Conservation (phyloP, 2,329 filamentous ascomycete genomes). For the Claviceps quebecensis region DNA sequence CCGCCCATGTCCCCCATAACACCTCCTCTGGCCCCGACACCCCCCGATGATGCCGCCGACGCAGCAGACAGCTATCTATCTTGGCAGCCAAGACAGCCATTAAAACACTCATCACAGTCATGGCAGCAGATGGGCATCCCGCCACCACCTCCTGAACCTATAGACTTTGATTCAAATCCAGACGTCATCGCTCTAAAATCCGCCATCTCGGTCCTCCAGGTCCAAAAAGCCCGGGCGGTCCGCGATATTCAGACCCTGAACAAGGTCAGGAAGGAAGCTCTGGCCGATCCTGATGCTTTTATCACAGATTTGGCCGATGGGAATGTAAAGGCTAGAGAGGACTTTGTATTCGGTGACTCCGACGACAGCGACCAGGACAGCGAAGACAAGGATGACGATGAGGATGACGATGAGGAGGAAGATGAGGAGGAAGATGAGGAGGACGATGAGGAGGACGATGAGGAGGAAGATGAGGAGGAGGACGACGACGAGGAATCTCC, state of each 20-base stretch:
- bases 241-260: constrained; percentile 61
- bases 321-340: constrained; percentile 28
- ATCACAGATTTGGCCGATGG: constrained; percentile 52
- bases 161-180: constrained; percentile 53
- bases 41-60: constrained; percentile 12
- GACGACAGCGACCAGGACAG: constrained; percentile 17
- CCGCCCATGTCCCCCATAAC: constrained; percentile 43
- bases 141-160: constrained; percentile 35
- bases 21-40: constrained; percentile 29
- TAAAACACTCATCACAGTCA: constrained; percentile 31
- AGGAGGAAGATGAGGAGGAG: constrained; percentile 17
- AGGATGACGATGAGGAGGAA: constrained; percentile 10
- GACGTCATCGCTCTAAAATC: constrained; percentile 79
- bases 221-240: constrained; percentile 67
- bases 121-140: constrained; percentile 24
- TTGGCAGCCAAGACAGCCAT: constrained; percentile 19
- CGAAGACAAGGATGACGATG: constrained; percentile 15
- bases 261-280: constrained; percentile 54
- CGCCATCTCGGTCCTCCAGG: constrained; percentile 73
- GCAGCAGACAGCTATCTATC: constrained; percentile 3
- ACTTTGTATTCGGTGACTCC: constrained; percentile 9
- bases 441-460: constrained; percentile 13
- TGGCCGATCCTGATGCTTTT: constrained; percentile 59
- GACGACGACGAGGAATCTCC: constrained; percentile 15
- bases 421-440: too few species aligned